phyloP scores from a whole-genome alignment of 352 stramenopile genomes.

The Globisporangium recalcitrans region DNA sequence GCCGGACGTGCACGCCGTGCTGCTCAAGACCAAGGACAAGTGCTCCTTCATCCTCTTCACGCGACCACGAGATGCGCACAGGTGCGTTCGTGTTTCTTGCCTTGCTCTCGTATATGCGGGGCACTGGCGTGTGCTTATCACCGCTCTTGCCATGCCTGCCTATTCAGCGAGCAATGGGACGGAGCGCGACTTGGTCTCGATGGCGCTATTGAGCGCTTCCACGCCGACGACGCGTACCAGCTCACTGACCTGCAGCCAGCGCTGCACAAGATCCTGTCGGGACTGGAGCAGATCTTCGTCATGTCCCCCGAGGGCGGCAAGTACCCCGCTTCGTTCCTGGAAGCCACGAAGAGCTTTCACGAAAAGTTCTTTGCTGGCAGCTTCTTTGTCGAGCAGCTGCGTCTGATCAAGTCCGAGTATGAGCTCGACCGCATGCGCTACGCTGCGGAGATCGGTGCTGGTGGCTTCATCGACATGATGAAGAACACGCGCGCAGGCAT shows the following conservation, averaged over 20 bases:
- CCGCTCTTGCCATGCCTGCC: neutral
- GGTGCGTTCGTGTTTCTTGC: constrained; percentile 11
- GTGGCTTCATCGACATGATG: constrained; percentile 81
- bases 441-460: constrained; percentile 55
- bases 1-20: constrained; percentile 66
- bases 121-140: neutral
- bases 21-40: constrained; percentile 62
- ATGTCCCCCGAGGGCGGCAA: constrained; percentile 49
- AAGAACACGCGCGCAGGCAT: constrained; percentile 51
- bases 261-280: constrained; percentile 50
- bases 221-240: constrained; percentile 63
- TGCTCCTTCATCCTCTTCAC: constrained; percentile 74
- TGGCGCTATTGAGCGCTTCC: constrained; percentile 48
- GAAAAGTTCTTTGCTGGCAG: constrained; percentile 71
- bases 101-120: neutral
- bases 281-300: constrained; percentile 65
- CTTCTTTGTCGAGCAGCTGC: constrained; percentile 70
- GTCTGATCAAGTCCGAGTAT: constrained; percentile 64
- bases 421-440: constrained; percentile 75
- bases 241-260: constrained; percentile 50
- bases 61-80: constrained; percentile 63
- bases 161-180: constrained; percentile 77
- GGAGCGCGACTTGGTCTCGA: constrained; percentile 62
- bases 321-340: constrained; percentile 51
- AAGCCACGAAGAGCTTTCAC: constrained; percentile 54